Base-by-base conservation (phyloP, 2,329 filamentous ascomycete genomes). In the Dothideomycetidae sp. region DNA sequence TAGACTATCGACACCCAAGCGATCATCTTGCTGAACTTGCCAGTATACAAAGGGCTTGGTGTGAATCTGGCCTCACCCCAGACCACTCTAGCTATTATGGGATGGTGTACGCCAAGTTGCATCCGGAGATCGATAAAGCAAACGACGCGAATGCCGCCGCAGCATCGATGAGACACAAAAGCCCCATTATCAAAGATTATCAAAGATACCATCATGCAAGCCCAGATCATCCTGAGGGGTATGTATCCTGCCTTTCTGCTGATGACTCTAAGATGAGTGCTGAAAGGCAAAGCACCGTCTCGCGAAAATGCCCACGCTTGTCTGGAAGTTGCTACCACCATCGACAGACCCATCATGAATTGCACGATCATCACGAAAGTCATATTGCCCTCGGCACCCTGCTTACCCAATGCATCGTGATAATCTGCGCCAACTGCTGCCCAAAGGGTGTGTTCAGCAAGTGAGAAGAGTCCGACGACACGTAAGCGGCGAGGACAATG, bases 351-450 rank as follows among this genome's bases (percentile, higher is more conserved):
- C 64, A 76, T 75, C 14, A 75, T 58, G 50, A 73, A 77, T 48
- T 76, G 73, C 2, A 73, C 70, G 33, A 73, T 64, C 48, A 74
- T 71, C 13, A 75, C 54, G 0, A 75, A 58, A 1, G 62, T 60
- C 66, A 75, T 75, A 38, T 76, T 61, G 0, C 63, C 71, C 5
- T 77, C 51, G 0, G 73, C 68, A 4, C 70, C 72, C 4, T 64
- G 57, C 50, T 74, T 75, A 7, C 72, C 72, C 7, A 76, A 52
- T 0, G 71, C 68, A 41, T 75, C 70, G 43, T 64, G 74, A 54
- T 74, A 75, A 75, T 72, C 50, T 73, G 60, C 48, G 67, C 66
- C 64, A 72, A 71, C 1, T 73, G 73, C 48, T 76, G 72, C 2
- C 72, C 73, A 44, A 67, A 75, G 0, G 58, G 51, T 0, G 63